A percentile compares a stretch with the other conserved stretches of the same genome.
phyloP scores from a whole-genome alignment of 768 basidiomycete species.

The Cystofilobasidium capitatum region DNA sequence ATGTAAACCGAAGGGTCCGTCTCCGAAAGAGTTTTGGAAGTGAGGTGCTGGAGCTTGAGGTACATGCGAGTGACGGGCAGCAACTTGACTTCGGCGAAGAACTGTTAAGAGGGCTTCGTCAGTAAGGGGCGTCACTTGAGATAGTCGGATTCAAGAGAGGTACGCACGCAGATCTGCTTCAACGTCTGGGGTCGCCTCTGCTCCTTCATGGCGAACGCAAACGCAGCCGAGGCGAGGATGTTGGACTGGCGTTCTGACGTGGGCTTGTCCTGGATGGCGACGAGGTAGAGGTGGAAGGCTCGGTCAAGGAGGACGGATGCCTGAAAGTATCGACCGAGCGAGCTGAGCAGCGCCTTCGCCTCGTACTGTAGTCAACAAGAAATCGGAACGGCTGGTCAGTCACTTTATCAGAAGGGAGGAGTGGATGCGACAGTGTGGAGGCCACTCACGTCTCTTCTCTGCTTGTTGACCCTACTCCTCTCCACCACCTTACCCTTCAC shows the following conservation, averaged over 20 bases:
- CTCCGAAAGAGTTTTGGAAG: conserved; percentile 9
- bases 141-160: not conserved
- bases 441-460: conserved; percentile 13
- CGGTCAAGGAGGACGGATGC: conserved; percentile 7
- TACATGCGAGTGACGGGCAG: conserved; percentile 17
- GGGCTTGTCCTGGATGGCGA: not conserved
- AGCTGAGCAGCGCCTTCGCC: not conserved
- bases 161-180: conserved; percentile 18
- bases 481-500: not conserved
- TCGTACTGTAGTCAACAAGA: not conserved
- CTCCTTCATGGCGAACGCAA: conserved; percentile 18
- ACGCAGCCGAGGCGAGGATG: conserved; percentile 14
- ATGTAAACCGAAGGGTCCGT: conserved; percentile 16
- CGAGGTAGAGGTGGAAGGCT: conserved; percentile 9
- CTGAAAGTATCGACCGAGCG: conserved; percentile 17
- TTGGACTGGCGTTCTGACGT: conserved; percentile 1
- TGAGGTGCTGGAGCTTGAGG: conserved; percentile 7
- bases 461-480: not conserved
- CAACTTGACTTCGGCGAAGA: conserved; percentile 13
- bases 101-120: not conserved
- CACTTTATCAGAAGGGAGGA: no score
- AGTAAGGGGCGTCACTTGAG: not conserved
- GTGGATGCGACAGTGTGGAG: not conserved
- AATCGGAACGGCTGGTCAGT: no score
- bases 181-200: conserved; percentile 15